Evolutionary conservation across 2,329 filamentous ascomycete species (phyloP).

Genomic region (Botryotinia calthae): DNA sequence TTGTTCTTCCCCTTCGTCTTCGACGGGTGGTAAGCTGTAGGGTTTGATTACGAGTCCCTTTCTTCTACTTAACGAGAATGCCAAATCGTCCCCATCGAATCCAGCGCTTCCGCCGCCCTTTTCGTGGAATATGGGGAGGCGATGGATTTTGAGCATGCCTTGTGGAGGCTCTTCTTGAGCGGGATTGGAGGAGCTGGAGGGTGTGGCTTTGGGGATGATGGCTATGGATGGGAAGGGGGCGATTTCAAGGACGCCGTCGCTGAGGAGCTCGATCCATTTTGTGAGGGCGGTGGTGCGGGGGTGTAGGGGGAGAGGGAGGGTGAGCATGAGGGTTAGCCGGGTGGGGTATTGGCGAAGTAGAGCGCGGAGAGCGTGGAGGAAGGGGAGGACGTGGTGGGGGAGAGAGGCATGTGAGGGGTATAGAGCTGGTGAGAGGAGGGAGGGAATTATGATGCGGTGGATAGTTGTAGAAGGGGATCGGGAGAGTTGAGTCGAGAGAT

Average conservation of each 20-base stretch:
- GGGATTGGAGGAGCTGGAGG: conserved; percentile 52
- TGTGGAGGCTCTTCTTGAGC: conserved; percentile 73
- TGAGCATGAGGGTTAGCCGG: conserved; percentile 69
- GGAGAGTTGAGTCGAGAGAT: conserved; percentile 54
- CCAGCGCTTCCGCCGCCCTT: conserved; percentile 76
- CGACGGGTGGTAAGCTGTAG: conserved; percentile 83
- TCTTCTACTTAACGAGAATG: conserved; percentile 80
- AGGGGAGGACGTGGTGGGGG: conserved; percentile 74
- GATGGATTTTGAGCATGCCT: conserved; percentile 80
- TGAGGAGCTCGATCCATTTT: conserved; percentile 81
- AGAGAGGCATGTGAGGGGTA: conserved; percentile 68
- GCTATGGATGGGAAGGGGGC: conserved; percentile 64
- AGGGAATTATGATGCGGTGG: conserved; percentile 83
- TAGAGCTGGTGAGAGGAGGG: conserved; percentile 78
- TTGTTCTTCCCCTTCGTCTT: conserved; percentile 51
- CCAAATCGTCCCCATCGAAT: conserved; percentile 76
- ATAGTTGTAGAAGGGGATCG: conserved; percentile 57
- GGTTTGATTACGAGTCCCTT: conserved; percentile 82
- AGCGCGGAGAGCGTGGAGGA: conserved; percentile 74
- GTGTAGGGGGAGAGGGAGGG: conserved; percentile 76
- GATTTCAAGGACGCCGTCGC: conserved; percentile 83
- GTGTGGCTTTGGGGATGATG: conserved; percentile 42
- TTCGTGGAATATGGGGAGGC: conserved; percentile 81
- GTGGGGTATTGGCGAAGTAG: conserved; percentile 66
- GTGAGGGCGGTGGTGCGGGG: conserved; percentile 73